Conservation (phyloP, 2,329 filamentous ascomycete genomes). For the Fusarium stilboides region DNA sequence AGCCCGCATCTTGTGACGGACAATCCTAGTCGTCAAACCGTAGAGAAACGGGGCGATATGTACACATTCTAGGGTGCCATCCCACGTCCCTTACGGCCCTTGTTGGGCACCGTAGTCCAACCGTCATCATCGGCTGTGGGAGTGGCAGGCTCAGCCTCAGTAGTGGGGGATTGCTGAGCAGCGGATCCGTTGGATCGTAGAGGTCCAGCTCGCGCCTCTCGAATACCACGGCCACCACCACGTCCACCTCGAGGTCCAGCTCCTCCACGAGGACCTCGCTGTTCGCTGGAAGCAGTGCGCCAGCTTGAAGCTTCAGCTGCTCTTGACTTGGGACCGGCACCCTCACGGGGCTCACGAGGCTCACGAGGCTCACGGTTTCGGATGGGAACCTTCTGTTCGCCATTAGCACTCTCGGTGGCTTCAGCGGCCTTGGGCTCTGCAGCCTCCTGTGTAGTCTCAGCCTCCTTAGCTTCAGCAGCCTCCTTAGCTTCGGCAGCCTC, state of each 20-base stretch:
- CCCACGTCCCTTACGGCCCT: slow-evolving; percentile 56
- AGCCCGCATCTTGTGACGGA: slow-evolving; percentile 51
- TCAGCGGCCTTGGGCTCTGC: slow-evolving; percentile 42
- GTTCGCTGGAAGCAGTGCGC: slow-evolving; percentile 67
- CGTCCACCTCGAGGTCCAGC: slow-evolving; percentile 62
- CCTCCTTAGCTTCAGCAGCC: slow-evolving; percentile 50
- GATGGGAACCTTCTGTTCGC: slow-evolving; percentile 65
- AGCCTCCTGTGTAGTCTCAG: slow-evolving; percentile 49
- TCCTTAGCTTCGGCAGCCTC: slow-evolving; percentile 50
- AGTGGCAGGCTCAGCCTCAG: slow-evolving; percentile 53
- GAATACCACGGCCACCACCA: slow-evolving; percentile 60
- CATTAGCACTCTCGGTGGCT: slow-evolving; percentile 48
- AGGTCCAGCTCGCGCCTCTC: slow-evolving; percentile 58
- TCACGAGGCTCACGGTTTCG: slow-evolving; percentile 59
- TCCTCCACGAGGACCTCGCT: slow-evolving; percentile 64
- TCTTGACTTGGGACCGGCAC: slow-evolving; percentile 65
- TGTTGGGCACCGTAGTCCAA: slow-evolving; percentile 71
- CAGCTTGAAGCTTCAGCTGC: slow-evolving; percentile 73
- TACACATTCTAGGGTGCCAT: slow-evolving; percentile 53
- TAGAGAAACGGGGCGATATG: slow-evolving; percentile 55
- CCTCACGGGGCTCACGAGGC: slow-evolving; percentile 63
- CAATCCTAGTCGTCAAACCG: slow-evolving; percentile 56
- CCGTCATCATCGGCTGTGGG: slow-evolving; percentile 70
- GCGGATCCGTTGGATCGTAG: slow-evolving; percentile 66
- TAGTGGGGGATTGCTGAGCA: slow-evolving; percentile 55